Evolutionary conservation across 768 basidiomycete genomes (phyloP).

Genomic region (Chalciporus sphaerocephalus): DNA sequence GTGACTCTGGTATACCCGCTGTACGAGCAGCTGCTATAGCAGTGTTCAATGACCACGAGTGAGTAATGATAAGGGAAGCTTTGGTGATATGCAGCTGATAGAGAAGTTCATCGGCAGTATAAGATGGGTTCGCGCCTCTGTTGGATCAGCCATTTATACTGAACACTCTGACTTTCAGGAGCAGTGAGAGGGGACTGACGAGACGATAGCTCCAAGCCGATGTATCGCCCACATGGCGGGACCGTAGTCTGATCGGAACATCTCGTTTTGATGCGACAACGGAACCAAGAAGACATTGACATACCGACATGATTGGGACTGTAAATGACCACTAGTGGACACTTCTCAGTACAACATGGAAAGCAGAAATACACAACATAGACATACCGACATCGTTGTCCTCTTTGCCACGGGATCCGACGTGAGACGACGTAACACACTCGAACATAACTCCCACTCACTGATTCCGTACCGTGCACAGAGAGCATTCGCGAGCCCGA

Average conservation of each 20-base stretch:
- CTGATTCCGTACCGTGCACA: conserved; percentile 46
- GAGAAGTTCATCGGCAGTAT: conserved; percentile 29
- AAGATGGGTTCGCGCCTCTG: conserved; percentile 35
- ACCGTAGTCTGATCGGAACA: conserved; percentile 45
- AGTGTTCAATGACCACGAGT: conserved; percentile 24
- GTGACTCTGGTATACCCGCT: conserved; percentile 29
- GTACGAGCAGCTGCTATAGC: conserved; percentile 30
- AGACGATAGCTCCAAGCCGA: conserved; percentile 52
- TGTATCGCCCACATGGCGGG: conserved; percentile 57
- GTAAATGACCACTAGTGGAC: conserved; percentile 50
- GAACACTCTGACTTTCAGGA: neutral
- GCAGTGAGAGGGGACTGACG: conserved; percentile 36
- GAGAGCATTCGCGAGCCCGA: conserved; percentile 52
- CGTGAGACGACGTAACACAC: conserved; percentile 1
- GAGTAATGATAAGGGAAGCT: conserved; percentile 30
- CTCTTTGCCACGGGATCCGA: conserved; percentile 28
- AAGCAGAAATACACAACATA: neutral
- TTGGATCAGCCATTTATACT: neutral
- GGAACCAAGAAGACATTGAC: conserved; percentile 7
- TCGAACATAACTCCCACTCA: conserved; percentile 23
- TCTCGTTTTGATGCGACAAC: neutral
- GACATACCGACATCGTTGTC: conserved; percentile 49
- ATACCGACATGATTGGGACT: conserved; percentile 62
- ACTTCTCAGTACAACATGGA: conserved; percentile 4
- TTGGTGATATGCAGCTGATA: conserved; percentile 30